Percentiles rank a stretch among this genome's conserved stretches.
Evolutionary conservation across 768 basidiomycete species (phyloP).

Genomic region (Amyloporia xantha): DNA sequence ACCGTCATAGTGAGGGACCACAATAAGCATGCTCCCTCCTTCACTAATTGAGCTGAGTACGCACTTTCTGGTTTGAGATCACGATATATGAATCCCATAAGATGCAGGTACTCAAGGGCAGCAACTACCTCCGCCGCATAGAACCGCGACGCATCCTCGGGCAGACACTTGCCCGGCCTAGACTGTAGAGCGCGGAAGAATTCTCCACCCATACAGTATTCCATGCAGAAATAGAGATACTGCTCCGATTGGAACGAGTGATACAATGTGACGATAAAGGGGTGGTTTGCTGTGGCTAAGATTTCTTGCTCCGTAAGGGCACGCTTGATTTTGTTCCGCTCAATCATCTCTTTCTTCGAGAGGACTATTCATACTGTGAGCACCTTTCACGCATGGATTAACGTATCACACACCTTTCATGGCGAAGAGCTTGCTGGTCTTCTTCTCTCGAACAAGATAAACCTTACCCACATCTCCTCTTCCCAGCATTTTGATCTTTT

Average conservation of each 20-base stretch:
- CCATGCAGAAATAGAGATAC: conserved; percentile 98
- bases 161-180: conserved; percentile 91
- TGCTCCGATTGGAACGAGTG: conserved; percentile 99
- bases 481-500: conserved; percentile 96
- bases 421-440: conserved; percentile 90
- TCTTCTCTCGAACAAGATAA: conserved; percentile 97
- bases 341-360: conserved; percentile 99
- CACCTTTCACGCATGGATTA: not conserved
- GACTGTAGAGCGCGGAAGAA: conserved; percentile 98
- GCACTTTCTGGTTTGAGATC: conserved; percentile 99
- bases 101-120: conserved; percentile 95
- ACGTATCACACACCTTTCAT: conserved; percentile 82
- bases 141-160: conserved; percentile 93
- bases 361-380: conserved; percentile 73
- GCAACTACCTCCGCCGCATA: conserved; percentile 99
- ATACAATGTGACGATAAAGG: conserved; percentile 98
- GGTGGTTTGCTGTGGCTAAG: conserved; percentile 95
- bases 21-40: not conserved
- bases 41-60: conserved; percentile 27
- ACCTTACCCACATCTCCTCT: conserved; percentile 99
- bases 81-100: conserved; percentile 99
- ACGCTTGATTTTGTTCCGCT: conserved; percentile 98
- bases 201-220: conserved; percentile 99
- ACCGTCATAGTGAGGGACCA: conserved; percentile 9
- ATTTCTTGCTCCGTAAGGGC: conserved; percentile 99